Evolutionary conservation across 2,329 filamentous ascomycete genomes (phyloP), one percentile per base, ranked within the genome.

Genomic region (Hysterium pulicare): DNA sequence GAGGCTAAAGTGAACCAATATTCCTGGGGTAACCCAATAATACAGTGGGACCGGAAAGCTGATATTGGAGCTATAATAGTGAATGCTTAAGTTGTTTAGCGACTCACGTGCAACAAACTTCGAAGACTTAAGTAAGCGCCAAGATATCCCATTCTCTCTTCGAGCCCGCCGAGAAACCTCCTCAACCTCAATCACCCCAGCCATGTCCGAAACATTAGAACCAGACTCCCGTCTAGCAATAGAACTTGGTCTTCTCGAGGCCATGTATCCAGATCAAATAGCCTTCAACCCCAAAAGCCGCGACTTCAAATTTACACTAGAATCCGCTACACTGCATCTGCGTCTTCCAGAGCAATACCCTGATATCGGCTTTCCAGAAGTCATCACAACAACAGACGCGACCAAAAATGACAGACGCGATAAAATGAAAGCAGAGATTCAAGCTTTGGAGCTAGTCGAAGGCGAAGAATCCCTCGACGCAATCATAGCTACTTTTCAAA

Each of bases 181-280:
- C n/a, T n/a, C n/a, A n/a, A n/a, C n/a, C n/a, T n/a, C n/a, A n/a
- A n/a, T n/a, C n/a, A n/a, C n/a, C n/a, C n/a, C n/a, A n/a, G n/a
- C n/a, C n/a, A n/a, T n/a, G n/a, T n/a, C n/a, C n/a, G n/a, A n/a
- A n/a, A n/a, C n/a, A n/a, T n/a, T n/a, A n/a, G n/a, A n/a, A n/a
- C 19, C 33, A 3, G 33, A 40, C 24, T 34, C 41, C 9, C 59
- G 61, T 19, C 55, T 71, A 7, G 45, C 53, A 21, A 57, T 49
- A 13, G 71, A 74, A 49, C 42, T 73, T 22, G 58, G 64, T 35
- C 66, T 73, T 10, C 59, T 74, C n/a, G 45, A 65, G 31, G 62
- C 69, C 13, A 73, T 73, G 62, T 73, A 71, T 43, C 70, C 70
- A 3, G 60, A 64, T 5, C 66, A 72, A 49, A 48, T 69, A 21